A percentile compares a stretch with the other conserved stretches of the same genome.
These are phyloP conservation scores for Nidularia pulvinata DNA, from an alignment of 768 basidiomycete genomes.

Conservation along the genomic window DNA sequence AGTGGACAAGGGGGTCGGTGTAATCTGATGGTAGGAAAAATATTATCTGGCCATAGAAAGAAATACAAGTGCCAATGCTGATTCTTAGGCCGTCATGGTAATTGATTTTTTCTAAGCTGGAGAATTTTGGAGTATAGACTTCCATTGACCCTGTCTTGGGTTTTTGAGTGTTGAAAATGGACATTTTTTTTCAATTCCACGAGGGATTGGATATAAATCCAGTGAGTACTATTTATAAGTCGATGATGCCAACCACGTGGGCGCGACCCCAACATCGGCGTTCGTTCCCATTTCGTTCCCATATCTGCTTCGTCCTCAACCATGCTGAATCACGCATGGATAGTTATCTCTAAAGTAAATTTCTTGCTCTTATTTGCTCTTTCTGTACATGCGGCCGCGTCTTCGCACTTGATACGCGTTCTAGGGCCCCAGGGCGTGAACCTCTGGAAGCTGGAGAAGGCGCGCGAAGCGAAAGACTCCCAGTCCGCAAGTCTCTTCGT, in stretches of 20 bases:
- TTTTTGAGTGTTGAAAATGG: no score
- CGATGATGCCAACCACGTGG: not conserved
- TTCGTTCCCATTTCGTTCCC: not conserved
- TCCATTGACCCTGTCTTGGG: no score
- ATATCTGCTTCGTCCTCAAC: not conserved
- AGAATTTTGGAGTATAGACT: no score
- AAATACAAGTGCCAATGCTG: no score
- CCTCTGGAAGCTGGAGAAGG: slow-evolving; percentile 52
- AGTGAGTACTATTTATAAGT: not conserved
- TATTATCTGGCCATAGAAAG: no score
- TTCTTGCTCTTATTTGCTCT: not conserved
- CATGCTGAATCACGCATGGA: not conserved
- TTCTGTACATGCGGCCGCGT: not conserved
- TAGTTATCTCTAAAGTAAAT: not conserved
- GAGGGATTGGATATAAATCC: no score
- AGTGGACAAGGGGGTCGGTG: no score
- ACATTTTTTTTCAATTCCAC: no score
- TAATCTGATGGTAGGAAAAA: no score
- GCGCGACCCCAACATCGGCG: not conserved
- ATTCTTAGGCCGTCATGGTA: no score
- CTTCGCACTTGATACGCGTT: slow-evolving; percentile 12
- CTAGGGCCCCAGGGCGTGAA: slow-evolving; percentile 64
- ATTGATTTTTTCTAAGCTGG: no score
- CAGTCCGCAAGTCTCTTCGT: slow-evolving; percentile 7
- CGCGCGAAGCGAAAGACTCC: slow-evolving; percentile 7